Evolutionary conservation across 106 monocot species (phyloP), one percentile per base, ranked within the genome.

Genomic region (Xerophyta viscosa): DNA sequence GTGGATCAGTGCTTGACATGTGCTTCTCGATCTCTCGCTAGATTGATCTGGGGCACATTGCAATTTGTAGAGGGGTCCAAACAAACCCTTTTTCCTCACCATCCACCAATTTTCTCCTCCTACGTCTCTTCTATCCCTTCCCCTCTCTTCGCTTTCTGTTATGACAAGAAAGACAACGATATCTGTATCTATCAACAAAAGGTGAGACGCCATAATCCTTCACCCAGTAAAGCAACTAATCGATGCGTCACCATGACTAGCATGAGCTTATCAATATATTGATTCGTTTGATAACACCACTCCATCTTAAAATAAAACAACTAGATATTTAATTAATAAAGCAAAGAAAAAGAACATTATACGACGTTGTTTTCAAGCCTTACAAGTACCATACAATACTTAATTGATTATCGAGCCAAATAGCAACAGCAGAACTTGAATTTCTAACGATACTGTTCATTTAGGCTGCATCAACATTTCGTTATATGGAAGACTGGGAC

Each of bases 251-350:
- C 33, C 68, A 17, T 49, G 42, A 50, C 10, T 12, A 39, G 15
- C 10, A 7, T 3, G 15, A 39, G 15, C 2, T 12, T 12, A 39
- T 39, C 6, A 10, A 10, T 39, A 11, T 6, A 36, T 6, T 6
- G 33, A 36, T 36, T 36, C 11, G 33, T 10, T 27, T 62, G 50
- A 58, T 42, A 49, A 50, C 27, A 22, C 60, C 68, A 51, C 37
- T 37, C 20, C 59, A 72, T 53, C 72, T 72, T 52, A 43, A 54
- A n/a, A n/a, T n/a, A n/a, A n/a, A n/a, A n/a, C n/a, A n/a, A n/a
- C n/a, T n/a, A n/a, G n/a, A n/a, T n/a, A n/a, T n/a, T n/a, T n/a
- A n/a, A n/a, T n/a, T n/a, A n/a, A n/a, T n/a, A n/a, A n/a, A n/a
- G n/a, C n/a, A n/a, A n/a, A n/a, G n/a, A n/a, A n/a, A n/a, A n/a